These are phyloP conservation scores for Adansonia gregorii DNA, from an alignment of 441 rosid genomes.

Conservation along the genomic window DNA sequence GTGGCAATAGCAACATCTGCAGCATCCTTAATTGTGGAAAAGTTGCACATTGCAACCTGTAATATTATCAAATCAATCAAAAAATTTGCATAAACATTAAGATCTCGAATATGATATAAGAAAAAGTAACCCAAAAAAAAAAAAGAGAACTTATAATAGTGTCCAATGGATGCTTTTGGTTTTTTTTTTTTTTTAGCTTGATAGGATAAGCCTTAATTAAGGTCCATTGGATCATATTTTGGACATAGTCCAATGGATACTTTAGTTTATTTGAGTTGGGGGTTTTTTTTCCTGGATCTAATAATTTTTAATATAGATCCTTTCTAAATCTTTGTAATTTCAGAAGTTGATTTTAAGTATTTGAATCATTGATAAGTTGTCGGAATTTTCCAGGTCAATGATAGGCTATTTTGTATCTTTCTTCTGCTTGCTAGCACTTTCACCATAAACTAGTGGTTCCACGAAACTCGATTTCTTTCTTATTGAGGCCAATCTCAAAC, in stretches of 20 bases:
- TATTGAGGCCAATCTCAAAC: neutral
- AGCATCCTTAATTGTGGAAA: conserved; percentile 90
- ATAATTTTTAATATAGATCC: neutral
- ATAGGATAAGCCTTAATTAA: neutral
- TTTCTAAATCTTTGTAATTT: neutral
- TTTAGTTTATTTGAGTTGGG: neutral
- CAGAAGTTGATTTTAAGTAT: neutral
- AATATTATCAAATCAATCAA: conserved; percentile 26
- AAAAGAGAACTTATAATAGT: too few relatives aligned
- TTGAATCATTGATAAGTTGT: neutral
- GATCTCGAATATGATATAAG: neutral
- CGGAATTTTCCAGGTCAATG: neutral
- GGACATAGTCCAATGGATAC: neutral
- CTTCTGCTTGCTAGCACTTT: neutral
- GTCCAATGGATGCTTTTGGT: neutral
- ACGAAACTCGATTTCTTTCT: conserved; percentile 4
- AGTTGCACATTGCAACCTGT: conserved; percentile 96
- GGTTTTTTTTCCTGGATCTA: neutral
- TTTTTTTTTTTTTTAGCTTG: neutral
- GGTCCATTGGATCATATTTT: neutral
- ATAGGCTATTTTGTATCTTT: neutral
- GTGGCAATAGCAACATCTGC: conserved; percentile 95
- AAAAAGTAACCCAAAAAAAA: neutral
- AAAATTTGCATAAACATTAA: neutral
- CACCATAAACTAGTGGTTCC: conserved; percentile 4